Percentiles rank a stretch among this genome's conserved stretches.
These are phyloP conservation scores for Globisporangium alternatum DNA, from an alignment of 352 stramenopile species.

Conservation along the genomic window DNA sequence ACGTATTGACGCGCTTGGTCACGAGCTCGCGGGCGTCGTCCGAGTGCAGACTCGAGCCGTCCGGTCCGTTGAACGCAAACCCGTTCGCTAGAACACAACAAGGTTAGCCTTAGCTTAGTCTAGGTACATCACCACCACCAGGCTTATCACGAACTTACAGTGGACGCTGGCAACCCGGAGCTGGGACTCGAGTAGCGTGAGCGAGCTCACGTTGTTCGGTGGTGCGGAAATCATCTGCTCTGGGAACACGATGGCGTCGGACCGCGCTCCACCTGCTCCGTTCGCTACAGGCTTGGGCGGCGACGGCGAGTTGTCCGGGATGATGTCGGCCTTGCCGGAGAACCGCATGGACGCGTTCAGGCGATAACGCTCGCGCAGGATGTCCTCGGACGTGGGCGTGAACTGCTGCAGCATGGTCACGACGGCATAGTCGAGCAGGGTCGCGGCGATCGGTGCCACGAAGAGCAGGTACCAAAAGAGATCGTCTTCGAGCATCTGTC, in stretches of 20 bases:
- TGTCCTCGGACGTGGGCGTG: slow-evolving; percentile 47
- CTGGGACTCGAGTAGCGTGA: slow-evolving; percentile 9
- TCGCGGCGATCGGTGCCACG: slow-evolving; percentile 41
- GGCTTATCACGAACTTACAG: slow-evolving; percentile 4
- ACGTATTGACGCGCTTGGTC: slow-evolving; percentile 29
- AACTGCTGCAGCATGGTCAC: slow-evolving; percentile 46
- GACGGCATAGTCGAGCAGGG: slow-evolving; percentile 42
- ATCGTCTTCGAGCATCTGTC: slow-evolving; percentile 34
- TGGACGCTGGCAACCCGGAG: slow-evolving; percentile 10
- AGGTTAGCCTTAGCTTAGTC: background rate
- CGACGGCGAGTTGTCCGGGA: slow-evolving; percentile 6
- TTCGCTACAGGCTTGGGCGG: background rate
- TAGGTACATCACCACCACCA: background rate
- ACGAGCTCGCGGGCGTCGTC: slow-evolving; percentile 20
- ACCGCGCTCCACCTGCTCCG: background rate
- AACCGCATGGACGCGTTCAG: slow-evolving; percentile 19
- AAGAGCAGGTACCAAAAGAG: slow-evolving; percentile 59
- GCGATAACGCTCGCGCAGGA: slow-evolving; percentile 49
- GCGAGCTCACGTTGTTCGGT: slow-evolving; percentile 4
- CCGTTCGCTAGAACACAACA: slow-evolving; percentile 19
- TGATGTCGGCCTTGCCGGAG: slow-evolving; percentile 17
- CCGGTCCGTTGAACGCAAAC: slow-evolving; percentile 33
- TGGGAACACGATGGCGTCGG: slow-evolving; percentile 15
- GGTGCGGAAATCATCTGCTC: background rate
- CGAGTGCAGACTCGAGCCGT: slow-evolving; percentile 8